A percentile compares a stretch with the other conserved stretches of the same genome.
These are phyloP conservation scores for Fusarium nanum DNA, from an alignment of 2,329 filamentous ascomycete genomes.

Conservation along the genomic window DNA sequence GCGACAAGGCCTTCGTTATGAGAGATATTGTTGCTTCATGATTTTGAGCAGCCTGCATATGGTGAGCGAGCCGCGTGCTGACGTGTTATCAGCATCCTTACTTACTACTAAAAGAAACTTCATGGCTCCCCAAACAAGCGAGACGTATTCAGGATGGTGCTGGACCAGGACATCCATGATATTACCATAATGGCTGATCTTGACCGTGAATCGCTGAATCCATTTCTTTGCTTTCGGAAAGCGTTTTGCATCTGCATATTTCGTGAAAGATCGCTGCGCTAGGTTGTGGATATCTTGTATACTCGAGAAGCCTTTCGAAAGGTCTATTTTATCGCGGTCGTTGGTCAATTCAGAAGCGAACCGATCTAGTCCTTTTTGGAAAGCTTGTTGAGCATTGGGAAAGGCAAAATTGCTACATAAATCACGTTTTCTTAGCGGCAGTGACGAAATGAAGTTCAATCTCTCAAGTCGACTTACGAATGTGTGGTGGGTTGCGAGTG, in stretches of 20 bases:
- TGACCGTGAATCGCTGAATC: neutral
- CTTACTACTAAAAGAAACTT: neutral
- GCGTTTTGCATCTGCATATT: neutral
- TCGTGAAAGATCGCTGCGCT: neutral
- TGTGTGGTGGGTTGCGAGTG: no score
- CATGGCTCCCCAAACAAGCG: neutral
- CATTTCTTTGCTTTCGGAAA: neutral
- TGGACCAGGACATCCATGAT: neutral
- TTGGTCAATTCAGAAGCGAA: neutral
- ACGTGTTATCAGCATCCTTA: fast-evolving
- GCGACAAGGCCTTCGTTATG: neutral
- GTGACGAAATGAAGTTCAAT: no score
- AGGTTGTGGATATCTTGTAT: neutral
- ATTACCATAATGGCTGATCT: neutral
- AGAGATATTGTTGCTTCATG: neutral
- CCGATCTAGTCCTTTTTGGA: neutral
- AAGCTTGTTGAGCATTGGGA: neutral
- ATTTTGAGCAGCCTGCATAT: neutral
- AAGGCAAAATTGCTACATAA: neutral
- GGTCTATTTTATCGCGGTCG: neutral
- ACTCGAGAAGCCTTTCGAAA: neutral
- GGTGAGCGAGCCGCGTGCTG: neutral
- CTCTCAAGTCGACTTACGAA: no score
- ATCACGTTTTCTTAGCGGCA: no score
- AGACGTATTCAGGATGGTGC: conserved; percentile 1